Percentiles rank a stretch among this genome's conserved stretches.
Conservation (phyloP, 441 rosid genomes). For the Pelargonium cotyledonis region DNA sequence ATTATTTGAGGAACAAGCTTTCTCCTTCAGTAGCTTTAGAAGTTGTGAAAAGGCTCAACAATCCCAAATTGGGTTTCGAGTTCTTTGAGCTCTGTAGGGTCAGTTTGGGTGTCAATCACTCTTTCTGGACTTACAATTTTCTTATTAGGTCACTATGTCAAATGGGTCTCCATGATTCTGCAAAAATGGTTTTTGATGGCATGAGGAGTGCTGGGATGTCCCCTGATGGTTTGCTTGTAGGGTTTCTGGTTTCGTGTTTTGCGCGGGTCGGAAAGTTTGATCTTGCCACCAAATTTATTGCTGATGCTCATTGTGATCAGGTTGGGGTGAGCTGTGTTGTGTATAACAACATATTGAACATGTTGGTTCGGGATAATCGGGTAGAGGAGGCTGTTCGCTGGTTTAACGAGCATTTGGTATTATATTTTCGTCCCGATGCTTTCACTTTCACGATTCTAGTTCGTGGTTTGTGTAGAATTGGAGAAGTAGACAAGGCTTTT, state of each 20-base stretch:
- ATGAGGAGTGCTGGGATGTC: conserved; percentile 68
- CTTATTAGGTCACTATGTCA: conserved; percentile 58
- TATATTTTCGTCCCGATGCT: conserved; percentile 42
- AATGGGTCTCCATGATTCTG: conserved; percentile 48
- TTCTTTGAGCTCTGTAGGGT: conserved; percentile 58
- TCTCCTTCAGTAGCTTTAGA: conserved; percentile 53
- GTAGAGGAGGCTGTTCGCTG: conserved; percentile 48
- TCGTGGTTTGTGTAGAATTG: conserved; percentile 48
- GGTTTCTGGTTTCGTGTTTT: conserved; percentile 45
- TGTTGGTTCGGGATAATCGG: conserved; percentile 41
- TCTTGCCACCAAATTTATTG: conserved; percentile 42
- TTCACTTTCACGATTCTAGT: conserved; percentile 70
- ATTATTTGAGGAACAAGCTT: conserved; percentile 48
- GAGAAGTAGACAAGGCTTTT: conserved; percentile 42
- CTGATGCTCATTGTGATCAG: conserved; percentile 32
- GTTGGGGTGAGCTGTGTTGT: conserved; percentile 30
- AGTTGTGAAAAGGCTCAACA: conserved; percentile 48
- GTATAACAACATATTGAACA: conserved; percentile 47
- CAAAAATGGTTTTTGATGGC: conserved; percentile 35
- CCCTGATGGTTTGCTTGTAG: conserved; percentile 35
- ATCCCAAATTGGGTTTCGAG: conserved; percentile 52
- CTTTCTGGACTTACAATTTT: conserved; percentile 46
- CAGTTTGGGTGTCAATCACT: conserved; percentile 43
- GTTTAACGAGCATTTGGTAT: conserved; percentile 38
- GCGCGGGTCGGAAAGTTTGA: conserved; percentile 37